Evolutionary conservation across 768 basidiomycete genomes (phyloP), one percentile per base, ranked within the genome.

Genomic region (Pisolithus sp.): DNA sequence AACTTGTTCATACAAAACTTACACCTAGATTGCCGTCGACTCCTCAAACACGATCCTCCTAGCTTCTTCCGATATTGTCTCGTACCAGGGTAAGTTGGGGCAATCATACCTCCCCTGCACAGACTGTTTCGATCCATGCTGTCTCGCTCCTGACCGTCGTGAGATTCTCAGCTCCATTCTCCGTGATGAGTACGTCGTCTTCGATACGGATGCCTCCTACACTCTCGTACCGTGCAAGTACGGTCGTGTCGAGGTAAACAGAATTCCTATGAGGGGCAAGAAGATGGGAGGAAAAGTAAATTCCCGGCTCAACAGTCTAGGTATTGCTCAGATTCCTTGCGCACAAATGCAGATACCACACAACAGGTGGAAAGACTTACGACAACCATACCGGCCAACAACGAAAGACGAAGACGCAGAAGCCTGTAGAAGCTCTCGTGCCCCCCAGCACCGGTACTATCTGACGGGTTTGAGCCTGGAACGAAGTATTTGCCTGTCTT

Each of bases 191-290:
- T 4, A 97, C 78, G 26, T 88, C 92, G 65, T 98, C 95, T 67
- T 98, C 95, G 56, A 98, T 94, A 47, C 94, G 73, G 2, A 98
- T 87, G 0, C 94, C 95, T 13, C 95, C 95, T 21, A 97, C 89
- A 31, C 71, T 69, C 60, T 89, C 83, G 61, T 93, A 97, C 34
- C 52, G 55, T 34, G 62, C 54, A 17, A 65, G 65, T 18, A 58
- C 44, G 0, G 55, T 50, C 0, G 44, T 38, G 18, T 65, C 49
- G 56, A 97, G 81, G 60, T 83, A 75, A 53, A 72, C 73, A 26
- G 85, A 83, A 59, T 78, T 69, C 41, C 81, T 78, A 40, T 83
- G 74, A 8, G 83, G 73, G 5, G 78, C 76, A n/a, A 94, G 72
- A 18, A 93, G 74, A 56, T 87, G 81, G 2, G 84, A 83, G 5